These are phyloP conservation scores for Fusarium chuoi DNA, from an alignment of 2,329 filamentous ascomycete species.

Conservation along the genomic window DNA sequence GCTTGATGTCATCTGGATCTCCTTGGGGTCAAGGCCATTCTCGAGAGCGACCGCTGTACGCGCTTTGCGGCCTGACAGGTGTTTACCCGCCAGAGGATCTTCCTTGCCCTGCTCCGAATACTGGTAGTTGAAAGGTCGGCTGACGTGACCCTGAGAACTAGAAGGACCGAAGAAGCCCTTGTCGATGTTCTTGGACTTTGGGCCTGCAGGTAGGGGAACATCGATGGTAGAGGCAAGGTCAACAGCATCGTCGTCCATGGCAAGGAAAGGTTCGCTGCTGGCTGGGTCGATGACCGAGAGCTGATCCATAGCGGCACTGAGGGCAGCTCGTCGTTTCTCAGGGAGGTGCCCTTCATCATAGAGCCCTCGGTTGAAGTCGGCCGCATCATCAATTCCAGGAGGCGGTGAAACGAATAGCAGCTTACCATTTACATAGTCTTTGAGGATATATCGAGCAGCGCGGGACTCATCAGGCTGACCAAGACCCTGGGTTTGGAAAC, in stretches of 20 bases:
- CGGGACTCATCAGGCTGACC: slow-evolving; percentile 94
- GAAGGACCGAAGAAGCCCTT: slow-evolving; percentile 85
- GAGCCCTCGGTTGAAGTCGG: slow-evolving; percentile 87
- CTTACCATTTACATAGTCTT: slow-evolving; percentile 98
- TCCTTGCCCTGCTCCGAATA: slow-evolving; percentile 81
- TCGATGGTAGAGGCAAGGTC: slow-evolving; percentile 56
- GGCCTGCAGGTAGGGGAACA: slow-evolving; percentile 66
- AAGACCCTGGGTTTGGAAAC: slow-evolving; percentile 88
- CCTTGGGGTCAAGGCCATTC: slow-evolving; percentile 83
- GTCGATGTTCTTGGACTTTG: slow-evolving; percentile 82
- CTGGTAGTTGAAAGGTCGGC: slow-evolving; percentile 87
- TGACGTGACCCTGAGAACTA: slow-evolving; percentile 72
- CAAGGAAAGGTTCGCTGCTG: slow-evolving; percentile 41
- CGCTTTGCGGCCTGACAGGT: slow-evolving; percentile 84
- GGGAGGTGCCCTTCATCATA: slow-evolving; percentile 88
- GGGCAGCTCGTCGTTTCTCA: slow-evolving; percentile 76
- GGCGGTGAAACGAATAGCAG: slow-evolving; percentile 92
- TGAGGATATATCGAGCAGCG: slow-evolving; percentile 88
- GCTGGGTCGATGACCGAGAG: slow-evolving; percentile 53
- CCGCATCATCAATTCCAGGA: slow-evolving; percentile 75
- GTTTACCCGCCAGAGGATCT: slow-evolving; percentile 61
- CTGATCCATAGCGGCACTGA: slow-evolving; percentile 62
- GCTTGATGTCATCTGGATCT: slow-evolving; percentile 70
- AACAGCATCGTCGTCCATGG: slow-evolving; percentile 46
- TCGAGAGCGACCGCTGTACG: slow-evolving; percentile 84